Base-by-base conservation (phyloP, 2,329 filamentous ascomycete species). In the Epicoccum sorghinum region DNA sequence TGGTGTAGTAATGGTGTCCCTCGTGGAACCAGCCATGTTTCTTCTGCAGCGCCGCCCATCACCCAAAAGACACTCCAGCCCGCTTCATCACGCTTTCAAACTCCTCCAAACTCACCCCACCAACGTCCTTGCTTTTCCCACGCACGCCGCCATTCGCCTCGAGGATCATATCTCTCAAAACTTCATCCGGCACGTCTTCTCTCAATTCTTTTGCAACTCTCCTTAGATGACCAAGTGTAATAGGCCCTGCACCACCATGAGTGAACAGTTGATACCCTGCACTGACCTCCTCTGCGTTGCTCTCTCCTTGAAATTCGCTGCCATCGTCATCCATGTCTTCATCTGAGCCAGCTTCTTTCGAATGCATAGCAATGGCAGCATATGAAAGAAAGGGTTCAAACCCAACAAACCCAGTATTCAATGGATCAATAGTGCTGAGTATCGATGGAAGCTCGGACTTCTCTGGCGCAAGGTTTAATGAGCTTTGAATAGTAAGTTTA, bases 141-240 rank as follows among this genome's bases (percentile, higher is more conserved):
- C 68, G 68, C 24, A 83, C 86, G 1, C 90, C 91, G 3, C 90
- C 90, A 74, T 96, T 97, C 43, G 93, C 95, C 80, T 98, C 93
- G 43, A 92, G 79, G 53, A 99, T 89, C 95, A 99, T 99, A 78
- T 97, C 92, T 77, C 85, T 86, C 69, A 99, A 78, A 69, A 96
- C 77, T 43, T 91, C 88, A 67, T 98, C 95, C 55, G 86, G 85
- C 23, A 96, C 87, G 46, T 87, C 91, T 76, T 96, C 91, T 75
- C 91, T 90, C 66, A 99, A 77, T 65, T 91, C 85, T 63, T 85
- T 86, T 37, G 93, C 92, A 48, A 97, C 88, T 67, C 89, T 82
- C 69, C 86, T 85, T 70, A 99, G 77, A 76, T 96, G 89, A 13
- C 83, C 83, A 25, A 98, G 68, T 2, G 89, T 95, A 62, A 99